Base-by-base conservation (phyloP, 225 moss, liverwort and hornwort genomes). In the Neckera pumila region DNA sequence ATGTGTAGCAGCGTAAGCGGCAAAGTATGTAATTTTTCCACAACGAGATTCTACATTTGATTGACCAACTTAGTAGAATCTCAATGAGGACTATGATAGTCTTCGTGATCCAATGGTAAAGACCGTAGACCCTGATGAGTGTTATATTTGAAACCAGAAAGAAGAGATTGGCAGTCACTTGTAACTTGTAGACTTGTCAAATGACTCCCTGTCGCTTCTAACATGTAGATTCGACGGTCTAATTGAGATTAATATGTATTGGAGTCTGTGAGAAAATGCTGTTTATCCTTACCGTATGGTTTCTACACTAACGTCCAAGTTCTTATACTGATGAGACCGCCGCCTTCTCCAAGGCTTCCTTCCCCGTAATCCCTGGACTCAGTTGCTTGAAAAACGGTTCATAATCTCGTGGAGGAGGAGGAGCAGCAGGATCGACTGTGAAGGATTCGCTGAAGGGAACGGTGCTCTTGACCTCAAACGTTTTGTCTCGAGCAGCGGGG, bases 401-500 rank as follows among this genome's bases (percentile, higher is more conserved):
- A 76, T 98, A 98, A 84, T 95, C 92, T 25, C 89, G 88, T 45
- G 87, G 90, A 12, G 95, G 85, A 53, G 95, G 97, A 53, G 93
- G 94, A 62, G 93, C 95, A 49, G 70, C 90, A 34, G 93, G 81
- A 71, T 98, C 97, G 5, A 95, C 87, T 14, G 91, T 92, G 91
- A 96, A 98, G 22, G 95, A 90, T 65, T 96, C 91, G 92, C 97
- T 97, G 86, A 98, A 97, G 63, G 98, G 97, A 14, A 98, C 94
- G 49, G 95, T 98, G 69, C 97, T 97, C 92, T 98, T 98, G 62
- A 98, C 98, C 93, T 98, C 98, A 81, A 98, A 98, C n/a, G 98
- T 96, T 33, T 90, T 95, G 90, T 93, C 91, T 49, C 89, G 90
- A 22, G 96, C 94, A 42, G 93, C 90, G 6, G 96, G 91, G 64